Percentiles rank a stretch among this genome's conserved stretches.
Evolutionary conservation across 176 grass and related monocot genomes (phyloP).

Genomic region (Phragmites australis): DNA sequence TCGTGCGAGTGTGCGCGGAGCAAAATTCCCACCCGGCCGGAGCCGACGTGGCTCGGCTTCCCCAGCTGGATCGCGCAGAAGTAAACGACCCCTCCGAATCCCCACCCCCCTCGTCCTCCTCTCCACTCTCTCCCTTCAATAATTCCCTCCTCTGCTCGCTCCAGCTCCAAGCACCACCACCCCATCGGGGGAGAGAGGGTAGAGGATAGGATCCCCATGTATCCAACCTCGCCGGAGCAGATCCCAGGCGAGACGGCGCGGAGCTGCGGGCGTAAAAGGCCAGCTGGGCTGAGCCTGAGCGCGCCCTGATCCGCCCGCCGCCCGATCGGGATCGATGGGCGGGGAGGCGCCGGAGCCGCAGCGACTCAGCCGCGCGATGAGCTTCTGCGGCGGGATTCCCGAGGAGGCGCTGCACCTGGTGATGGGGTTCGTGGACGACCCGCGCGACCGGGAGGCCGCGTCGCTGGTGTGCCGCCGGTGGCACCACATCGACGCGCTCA

Average conservation of each 20-base stretch:
- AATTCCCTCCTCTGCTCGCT: conserved; percentile 35
- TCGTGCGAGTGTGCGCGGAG: conserved; percentile 34
- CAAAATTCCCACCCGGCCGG: conserved; percentile 19
- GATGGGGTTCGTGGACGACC: conserved; percentile 63
- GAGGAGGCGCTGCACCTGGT: conserved; percentile 76
- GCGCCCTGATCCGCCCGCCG: background rate
- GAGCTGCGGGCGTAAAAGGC: conserved; percentile 10
- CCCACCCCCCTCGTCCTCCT: background rate
- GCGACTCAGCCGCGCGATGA: conserved; percentile 40
- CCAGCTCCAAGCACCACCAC: background rate
- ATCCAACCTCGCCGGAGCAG: conserved; percentile 14
- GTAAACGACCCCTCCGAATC: conserved; percentile 34
- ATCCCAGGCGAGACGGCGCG: conserved; percentile 18
- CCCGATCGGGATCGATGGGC: conserved; percentile 40
- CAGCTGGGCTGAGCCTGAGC: background rate
- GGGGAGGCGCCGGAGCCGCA: conserved; percentile 51
- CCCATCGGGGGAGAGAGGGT: background rate
- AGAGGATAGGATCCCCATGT: conserved; percentile 31
- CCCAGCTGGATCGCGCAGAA: conserved; percentile 50
- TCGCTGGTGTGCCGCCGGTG: conserved; percentile 72
- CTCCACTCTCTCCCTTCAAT: conserved; percentile 43
- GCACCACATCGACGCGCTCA: conserved; percentile 69
- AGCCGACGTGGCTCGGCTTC: conserved; percentile 52
- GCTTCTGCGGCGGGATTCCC: conserved; percentile 46
- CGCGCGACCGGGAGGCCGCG: conserved; percentile 69